Evolutionary conservation across 2,329 filamentous ascomycete species (phyloP).

Genomic region (Incumbomyces lentus): DNA sequence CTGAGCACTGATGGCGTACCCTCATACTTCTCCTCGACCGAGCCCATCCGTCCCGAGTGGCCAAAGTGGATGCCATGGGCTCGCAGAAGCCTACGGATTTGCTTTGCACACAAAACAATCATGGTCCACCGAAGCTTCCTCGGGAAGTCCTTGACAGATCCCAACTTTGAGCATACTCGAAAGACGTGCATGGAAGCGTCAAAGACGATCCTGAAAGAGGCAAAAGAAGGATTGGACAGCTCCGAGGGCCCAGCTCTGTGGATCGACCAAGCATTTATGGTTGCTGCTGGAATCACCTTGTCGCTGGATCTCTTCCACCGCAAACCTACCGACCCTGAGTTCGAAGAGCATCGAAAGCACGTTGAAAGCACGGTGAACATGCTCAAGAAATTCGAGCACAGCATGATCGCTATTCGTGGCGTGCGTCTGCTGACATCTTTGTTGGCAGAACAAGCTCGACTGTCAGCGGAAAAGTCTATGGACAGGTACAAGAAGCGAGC

Average conservation of each 20-base stretch:
- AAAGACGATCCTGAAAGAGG: constrained; percentile 31
- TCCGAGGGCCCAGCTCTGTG: constrained; percentile 32
- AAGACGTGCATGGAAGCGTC: constrained; percentile 33
- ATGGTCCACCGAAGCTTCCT: constrained; percentile 35
- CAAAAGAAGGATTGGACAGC: constrained; percentile 24
- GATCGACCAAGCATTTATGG: constrained; percentile 34
- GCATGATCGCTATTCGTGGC: constrained; percentile 20
- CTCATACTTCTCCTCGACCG: constrained; percentile 26
- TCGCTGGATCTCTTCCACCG: constrained; percentile 31
- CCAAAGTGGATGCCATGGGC: constrained; percentile 33
- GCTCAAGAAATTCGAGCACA: constrained; percentile 18
- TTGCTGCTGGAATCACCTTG: constrained; percentile 31
- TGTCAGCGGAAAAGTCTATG: constrained; percentile 17
- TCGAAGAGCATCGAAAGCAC: constrained; percentile 17
- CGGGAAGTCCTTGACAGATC: constrained; percentile 32
- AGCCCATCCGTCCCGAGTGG: constrained; percentile 28
- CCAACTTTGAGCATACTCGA: constrained; percentile 33
- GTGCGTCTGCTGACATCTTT: constrained; percentile 18
- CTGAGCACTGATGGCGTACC: constrained; percentile 27
- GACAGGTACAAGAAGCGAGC: constrained; percentile 18
- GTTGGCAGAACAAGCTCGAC: constrained; percentile 18
- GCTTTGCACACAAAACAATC: constrained; percentile 35
- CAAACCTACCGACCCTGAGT: constrained; percentile 14
- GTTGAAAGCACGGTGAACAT: constrained; percentile 18
- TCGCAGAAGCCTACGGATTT: constrained; percentile 29